Conservation (phyloP, 106 monocot genomes). For the Allium cepa region DNA sequence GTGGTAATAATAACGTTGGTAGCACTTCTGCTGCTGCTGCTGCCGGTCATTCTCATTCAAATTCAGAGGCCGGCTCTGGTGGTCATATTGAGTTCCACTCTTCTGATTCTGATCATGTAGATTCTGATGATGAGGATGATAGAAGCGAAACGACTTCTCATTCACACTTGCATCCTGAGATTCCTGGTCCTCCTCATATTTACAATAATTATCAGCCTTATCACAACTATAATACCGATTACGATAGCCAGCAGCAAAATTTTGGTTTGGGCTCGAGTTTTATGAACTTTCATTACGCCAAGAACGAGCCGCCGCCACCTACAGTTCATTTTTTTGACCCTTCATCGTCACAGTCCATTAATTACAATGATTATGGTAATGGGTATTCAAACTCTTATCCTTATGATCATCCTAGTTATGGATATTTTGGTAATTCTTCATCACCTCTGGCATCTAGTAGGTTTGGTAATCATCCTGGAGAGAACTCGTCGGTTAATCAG, state of each 20-base stretch:
- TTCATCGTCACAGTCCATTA: conserved; percentile 8
- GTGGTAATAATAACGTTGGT: not conserved
- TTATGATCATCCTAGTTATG: conserved; percentile 14
- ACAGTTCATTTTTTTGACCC: conserved; percentile 14
- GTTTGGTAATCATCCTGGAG: conserved; percentile 2
- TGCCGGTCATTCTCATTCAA: conserved; percentile 9
- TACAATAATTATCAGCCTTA: conserved; percentile 1
- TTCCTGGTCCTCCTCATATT: conserved; percentile 10
- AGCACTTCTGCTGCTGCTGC: conserved; percentile 5
- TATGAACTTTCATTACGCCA: conserved; percentile 35
- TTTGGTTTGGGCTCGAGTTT: conserved; percentile 6
- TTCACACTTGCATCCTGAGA: conserved; percentile 34
- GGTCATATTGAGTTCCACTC: conserved; percentile 64
- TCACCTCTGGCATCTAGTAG: conserved; percentile 9
- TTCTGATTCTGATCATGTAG: conserved; percentile 30
- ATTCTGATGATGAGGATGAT: conserved; percentile 1
- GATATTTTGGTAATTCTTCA: conserved; percentile 7
- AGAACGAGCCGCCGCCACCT: conserved; percentile 34
- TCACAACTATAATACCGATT: not conserved
- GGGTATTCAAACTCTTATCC: conserved; percentile 10
- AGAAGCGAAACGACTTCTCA: too few relatives aligned
- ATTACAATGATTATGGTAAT: conserved; percentile 1
- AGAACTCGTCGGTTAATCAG: not conserved
- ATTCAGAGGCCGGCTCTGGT: conserved; percentile 46
- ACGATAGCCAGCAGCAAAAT: not conserved